Base-by-base conservation (phyloP, 2,329 filamentous ascomycete species). In the Penicillium sp. region DNA sequence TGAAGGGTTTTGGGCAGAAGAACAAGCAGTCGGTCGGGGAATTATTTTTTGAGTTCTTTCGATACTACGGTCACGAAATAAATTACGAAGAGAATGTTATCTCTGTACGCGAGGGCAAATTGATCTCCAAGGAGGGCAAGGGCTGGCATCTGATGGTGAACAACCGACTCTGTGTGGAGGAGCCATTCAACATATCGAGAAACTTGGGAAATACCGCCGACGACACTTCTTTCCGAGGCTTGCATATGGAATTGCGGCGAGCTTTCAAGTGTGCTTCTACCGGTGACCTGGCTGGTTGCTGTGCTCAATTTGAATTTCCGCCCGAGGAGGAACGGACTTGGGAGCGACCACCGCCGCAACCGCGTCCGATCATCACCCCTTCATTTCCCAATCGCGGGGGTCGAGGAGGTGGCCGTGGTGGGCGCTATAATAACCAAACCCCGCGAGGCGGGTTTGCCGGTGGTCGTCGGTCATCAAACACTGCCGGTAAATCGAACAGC, bases 201-300 rank as follows among this genome's bases (percentile, higher is more conserved):
- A 99, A 99, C 71, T 80, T 99, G 42, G 94, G 92, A 37, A 99
- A 99, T 66, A 97, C 94, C 2, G 94, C 92, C 8, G 94, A 99
- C 70, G 92, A 96, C 70, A 95, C 90, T 39, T 93, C 94, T 0
- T 97, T 96, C 75, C 86, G 89, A 47, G 94, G 94, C 1, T 83
- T 99, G 26, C 94, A 99, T 71, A 75, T 91, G 62, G 94, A 99
- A 75, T 79, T 99, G 46, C 86, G 94, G 57, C 84, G 92, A 61
- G 94, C 94, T 1, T 97, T 96, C 70, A 89, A 92, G 54, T 76
- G 91, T 51, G 84, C 97, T 16, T 86, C 89, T 1, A 83, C 89
- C 48, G 90, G 86, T 19, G 91, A 94, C 64, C 80, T 99, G 40
- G 84, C 87, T 4, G 87, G 91, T 66, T 92, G 89, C 70, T 97